Evolutionary conservation across 208 protist species (phyloP), one percentile per base, ranked within the genome.

Genomic region (Tetramitus jugosus): DNA sequence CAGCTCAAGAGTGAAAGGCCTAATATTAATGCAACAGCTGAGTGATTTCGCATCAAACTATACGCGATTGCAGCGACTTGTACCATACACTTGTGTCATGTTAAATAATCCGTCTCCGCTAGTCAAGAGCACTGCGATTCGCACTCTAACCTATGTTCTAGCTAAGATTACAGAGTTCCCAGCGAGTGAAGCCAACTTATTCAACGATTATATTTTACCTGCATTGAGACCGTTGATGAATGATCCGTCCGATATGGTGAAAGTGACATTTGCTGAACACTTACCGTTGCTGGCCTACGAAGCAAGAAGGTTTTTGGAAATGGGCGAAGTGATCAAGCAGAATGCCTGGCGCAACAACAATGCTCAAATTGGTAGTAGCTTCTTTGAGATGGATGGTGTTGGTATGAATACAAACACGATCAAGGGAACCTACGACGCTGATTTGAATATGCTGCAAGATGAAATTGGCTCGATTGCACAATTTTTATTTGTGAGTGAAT

Each of bases 121-220:
- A 13, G 64, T 49, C n/a, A 64, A 43, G 35, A 64, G 7, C 7
- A 31, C 46, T 26, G 60, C 74, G 0, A 76, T 86, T 17, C 52
- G 60, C 29, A 72, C 78, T 3, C n/a, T 83, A 35, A 72, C 72
- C 4, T 61, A 83, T 76, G 82, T 86, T 45, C 74, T 83, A 31
- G 45, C 85, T 29, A 79, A 83, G 37, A 76, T 90, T 23, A 81
- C 79, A 1, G 83, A 77, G 8, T 71, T 87, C 0, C 79, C 76
- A 49, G 75, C 81, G 46, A 77, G 82, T 2, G 81, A 87, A 20
- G 74, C 79, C 17, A 88, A 81, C 29, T 75, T 90, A 20, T 89
- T 90, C 79, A 82, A 85, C 23, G 86, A 88, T 61, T 80, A 89
- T 53, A 76, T 89, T n/a, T 52, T 91, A 26, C 87, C 87, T 10